Percentiles rank a stretch among this genome's conserved stretches.
Conservation (phyloP, 345 rosid species). For the Draba incana region DNA sequence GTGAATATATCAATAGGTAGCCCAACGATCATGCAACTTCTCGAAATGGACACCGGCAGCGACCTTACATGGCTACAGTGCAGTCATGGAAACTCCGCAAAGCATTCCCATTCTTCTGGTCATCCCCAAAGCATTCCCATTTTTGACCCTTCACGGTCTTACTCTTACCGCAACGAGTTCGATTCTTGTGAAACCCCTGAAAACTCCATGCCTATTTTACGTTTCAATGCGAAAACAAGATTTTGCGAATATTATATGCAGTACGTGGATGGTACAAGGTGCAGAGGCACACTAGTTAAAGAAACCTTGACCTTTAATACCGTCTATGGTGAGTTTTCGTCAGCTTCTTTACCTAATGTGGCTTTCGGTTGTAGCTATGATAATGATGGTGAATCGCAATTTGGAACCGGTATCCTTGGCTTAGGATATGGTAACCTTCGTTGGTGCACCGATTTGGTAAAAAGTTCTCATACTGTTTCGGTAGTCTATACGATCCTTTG, state of each 20-base stretch:
- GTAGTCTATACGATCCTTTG: constrained; percentile 12
- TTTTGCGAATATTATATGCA: constrained; percentile 1
- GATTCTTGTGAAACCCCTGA: neutral
- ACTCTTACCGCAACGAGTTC: neutral
- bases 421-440: constrained; percentile 10
- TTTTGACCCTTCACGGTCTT: constrained; percentile 9
- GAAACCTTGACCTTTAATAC: constrained; percentile 25
- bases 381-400: neutral
- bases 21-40: constrained; percentile 21
- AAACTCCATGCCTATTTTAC: neutral
- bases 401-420: constrained; percentile 13
- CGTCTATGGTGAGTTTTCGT: constrained; percentile 2
- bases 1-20: constrained; percentile 31
- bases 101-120: neutral
- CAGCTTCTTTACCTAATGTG: constrained; percentile 13
- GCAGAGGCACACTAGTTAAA: constrained; percentile 1
- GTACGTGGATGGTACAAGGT: constrained; percentile 2
- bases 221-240: neutral
- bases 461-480: constrained; percentile 25
- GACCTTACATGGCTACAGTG: constrained; percentile 26
- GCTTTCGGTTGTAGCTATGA: constrained; percentile 23
- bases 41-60: constrained; percentile 18
- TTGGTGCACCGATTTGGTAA: neutral
- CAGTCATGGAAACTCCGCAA: neutral
- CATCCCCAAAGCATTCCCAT: neutral